These are phyloP conservation scores for Chlorella vulgaris DNA, from an alignment of 139 green algal genomes.

Conservation along the genomic window DNA sequence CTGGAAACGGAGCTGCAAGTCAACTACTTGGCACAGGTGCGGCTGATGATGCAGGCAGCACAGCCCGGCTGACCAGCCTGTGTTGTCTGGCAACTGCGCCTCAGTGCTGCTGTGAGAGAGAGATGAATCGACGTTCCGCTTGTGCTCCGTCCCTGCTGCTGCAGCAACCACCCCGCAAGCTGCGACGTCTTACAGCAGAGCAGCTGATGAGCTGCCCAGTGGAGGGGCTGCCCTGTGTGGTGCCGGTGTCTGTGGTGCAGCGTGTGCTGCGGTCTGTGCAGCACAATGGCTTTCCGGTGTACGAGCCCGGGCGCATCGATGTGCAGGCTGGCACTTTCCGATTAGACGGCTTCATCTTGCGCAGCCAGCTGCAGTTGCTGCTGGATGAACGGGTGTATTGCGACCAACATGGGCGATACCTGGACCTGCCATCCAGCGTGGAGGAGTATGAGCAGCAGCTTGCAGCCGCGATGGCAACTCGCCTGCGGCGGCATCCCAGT, in stretches of 20 bases:
- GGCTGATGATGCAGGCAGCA: neutral
- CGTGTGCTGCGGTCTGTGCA: neutral
- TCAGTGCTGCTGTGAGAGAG: neutral
- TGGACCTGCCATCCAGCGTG: neutral
- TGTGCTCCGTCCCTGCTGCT: too few species aligned
- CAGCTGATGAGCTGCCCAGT: constrained; percentile 20
- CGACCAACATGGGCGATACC: constrained; percentile 14
- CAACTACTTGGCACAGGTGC: constrained; percentile 19
- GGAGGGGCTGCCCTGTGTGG: constrained; percentile 3
- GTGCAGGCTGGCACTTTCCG: neutral
- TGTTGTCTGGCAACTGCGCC: too few species aligned
- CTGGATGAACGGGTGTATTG: constrained; percentile 1
- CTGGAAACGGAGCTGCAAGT: constrained; percentile 1
- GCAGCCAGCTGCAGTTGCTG: constrained; percentile 11
- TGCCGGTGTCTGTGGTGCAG: neutral
- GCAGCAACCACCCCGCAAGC: neutral
- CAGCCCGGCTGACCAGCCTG: neutral
- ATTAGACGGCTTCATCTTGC: constrained; percentile 14
- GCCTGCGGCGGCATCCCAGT: neutral
- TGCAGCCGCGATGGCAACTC: neutral
- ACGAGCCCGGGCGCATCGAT: neutral
- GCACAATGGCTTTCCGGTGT: constrained; percentile 23
- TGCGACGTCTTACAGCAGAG: neutral
- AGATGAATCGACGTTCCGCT: too few species aligned
- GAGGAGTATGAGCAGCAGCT: neutral